Evolutionary conservation across 352 stramenopile genomes (phyloP).

Genomic region (Phytopythium kandeliae): DNA sequence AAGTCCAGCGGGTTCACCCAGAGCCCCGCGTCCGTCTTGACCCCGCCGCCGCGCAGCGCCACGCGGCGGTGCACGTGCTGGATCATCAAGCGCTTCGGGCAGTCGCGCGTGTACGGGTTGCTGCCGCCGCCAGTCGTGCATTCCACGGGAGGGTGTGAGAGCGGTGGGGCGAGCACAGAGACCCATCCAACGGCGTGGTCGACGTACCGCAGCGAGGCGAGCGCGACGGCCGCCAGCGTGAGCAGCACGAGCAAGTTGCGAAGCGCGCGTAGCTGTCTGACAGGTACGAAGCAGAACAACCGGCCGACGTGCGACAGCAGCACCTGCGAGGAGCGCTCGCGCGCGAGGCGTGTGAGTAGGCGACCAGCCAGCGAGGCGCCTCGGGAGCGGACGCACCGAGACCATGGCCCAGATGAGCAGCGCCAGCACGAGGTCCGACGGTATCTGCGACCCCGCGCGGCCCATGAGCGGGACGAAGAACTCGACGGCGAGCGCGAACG

Average conservation of each 20-base stretch:
- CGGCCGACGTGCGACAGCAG: conserved; percentile 49
- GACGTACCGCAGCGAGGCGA: conserved; percentile 49
- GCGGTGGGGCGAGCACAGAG: background rate
- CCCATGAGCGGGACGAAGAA: conserved; percentile 78
- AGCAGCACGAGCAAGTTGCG: conserved; percentile 35
- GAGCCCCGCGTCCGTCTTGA: conserved; percentile 54
- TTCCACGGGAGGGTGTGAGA: no score
- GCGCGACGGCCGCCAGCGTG: conserved; percentile 25
- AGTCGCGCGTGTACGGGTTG: conserved; percentile 71
- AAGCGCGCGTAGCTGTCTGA: conserved; percentile 28
- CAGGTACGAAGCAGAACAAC: conserved; percentile 67
- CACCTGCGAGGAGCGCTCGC: conserved; percentile 14
- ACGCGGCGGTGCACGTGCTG: conserved; percentile 65
- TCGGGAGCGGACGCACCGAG: conserved; percentile 20
- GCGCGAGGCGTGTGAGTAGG: conserved; percentile 4
- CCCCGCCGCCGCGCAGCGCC: conserved; percentile 29
- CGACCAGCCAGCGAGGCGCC: conserved; percentile 2
- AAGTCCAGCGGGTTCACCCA: conserved; percentile 75
- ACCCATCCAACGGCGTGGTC: background rate
- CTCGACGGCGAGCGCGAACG: conserved; percentile 49
- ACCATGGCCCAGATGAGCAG: conserved; percentile 44
- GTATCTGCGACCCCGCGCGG: conserved; percentile 42
- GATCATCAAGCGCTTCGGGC: conserved; percentile 60
- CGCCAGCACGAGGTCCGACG: conserved; percentile 49
- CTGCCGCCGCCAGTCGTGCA: conserved; percentile 12